Base-by-base conservation (phyloP, 768 basidiomycete species). In the Russula sp. region DNA sequence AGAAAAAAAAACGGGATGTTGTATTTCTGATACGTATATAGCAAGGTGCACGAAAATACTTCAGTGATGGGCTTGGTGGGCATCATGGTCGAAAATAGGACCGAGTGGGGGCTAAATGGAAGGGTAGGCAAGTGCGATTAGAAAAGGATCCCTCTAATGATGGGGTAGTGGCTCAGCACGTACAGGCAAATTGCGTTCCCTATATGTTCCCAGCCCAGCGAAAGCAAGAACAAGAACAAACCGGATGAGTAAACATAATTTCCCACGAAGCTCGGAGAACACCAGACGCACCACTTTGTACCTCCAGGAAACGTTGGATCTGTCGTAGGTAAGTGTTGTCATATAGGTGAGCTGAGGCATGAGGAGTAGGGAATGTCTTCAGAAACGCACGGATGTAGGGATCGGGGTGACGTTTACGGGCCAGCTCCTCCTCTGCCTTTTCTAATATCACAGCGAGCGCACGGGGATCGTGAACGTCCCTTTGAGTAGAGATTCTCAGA, bases 111-210 rank as follows among this genome's bases (percentile, higher is more conserved):
- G 68, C 68, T 69, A 57, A 5, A 22, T 3, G 28, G 10, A 10
- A 20, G 18, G 26, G 20, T 16, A 14, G n/a, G 32, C 13, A 6
- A 22, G 6, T 22, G 30, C n/a, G 8, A 26, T 58, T 58, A 56
- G 30, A 24, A 54, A 30, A 38, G 16, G 1, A 13, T 26, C 20
- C 4, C 24, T 7, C 9, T 5, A 16, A 46, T 13, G 48, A 42
- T 42, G 16, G 40, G 24, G 20, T 20, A 48, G 36, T 18, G 11
- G 38, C 14, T 26, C 24, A 42, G 30, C 57, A 77, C 87, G 44
- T 78, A 92, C 91, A 67, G 90, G 89, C 65, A 83, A 73, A 72
- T 92, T 92, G 64, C 91, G 87, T 76, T 93, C 91, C 91, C 90
- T 83, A 81, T 13, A 26, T 30, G 26, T 54, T 44, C 28, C 20